Percentiles rank a stretch among this genome's conserved stretches.
Conservation (phyloP, 2,329 filamentous ascomycete genomes). For the Aspergillus clavatus region DNA sequence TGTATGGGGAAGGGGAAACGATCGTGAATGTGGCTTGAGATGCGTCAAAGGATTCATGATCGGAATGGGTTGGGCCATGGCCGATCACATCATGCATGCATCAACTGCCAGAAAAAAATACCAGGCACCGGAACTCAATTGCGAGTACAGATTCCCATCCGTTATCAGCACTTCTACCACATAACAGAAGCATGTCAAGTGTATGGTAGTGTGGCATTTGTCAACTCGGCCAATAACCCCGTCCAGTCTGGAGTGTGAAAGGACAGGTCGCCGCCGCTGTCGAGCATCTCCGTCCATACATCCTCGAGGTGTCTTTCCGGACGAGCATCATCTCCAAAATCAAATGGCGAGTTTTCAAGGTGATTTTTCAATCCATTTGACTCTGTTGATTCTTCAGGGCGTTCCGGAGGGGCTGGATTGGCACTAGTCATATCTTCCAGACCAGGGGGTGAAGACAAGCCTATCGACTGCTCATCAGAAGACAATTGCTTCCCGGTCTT, state of each 20-base stretch:
- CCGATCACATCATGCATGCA: not conserved
- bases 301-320: conserved; percentile 23
- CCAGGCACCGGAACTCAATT: not conserved
- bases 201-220: conserved; percentile 16
- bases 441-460: not conserved
- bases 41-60: no score
- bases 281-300: conserved; percentile 29
- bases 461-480: not conserved
- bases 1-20: no score
- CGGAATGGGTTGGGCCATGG: not conserved
- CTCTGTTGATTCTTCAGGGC: not conserved
- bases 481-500: conserved; percentile 12
- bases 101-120: not conserved
- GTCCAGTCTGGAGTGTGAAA: conserved; percentile 28
- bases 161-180: no score
- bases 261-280: conserved; percentile 20
- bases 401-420: not conserved
- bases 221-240: conserved; percentile 26
- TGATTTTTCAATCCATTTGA: not conserved
- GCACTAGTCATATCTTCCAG: not conserved
- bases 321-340: not conserved
- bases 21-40: no score
- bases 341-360: not conserved
- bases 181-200: no score
- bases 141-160: no score